Conservation (phyloP, 257 asterid genomes). For the Primulina eburnea region DNA sequence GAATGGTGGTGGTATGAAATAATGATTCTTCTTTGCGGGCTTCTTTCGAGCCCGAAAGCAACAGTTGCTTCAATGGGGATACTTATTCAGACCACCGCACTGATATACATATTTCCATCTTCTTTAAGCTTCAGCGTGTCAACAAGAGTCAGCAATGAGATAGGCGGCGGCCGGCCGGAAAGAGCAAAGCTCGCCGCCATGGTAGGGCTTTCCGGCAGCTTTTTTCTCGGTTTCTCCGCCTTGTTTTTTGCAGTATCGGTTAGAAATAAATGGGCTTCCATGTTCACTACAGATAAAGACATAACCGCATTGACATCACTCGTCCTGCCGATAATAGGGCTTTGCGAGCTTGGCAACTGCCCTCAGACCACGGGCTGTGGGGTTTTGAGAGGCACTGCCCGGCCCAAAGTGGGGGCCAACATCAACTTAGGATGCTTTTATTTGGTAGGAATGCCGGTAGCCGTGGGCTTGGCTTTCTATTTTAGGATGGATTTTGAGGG, state of each 20-base stretch:
- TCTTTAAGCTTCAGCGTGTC: conserved; percentile 35
- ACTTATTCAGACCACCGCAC: conserved; percentile 30
- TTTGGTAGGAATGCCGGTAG: conserved; percentile 35
- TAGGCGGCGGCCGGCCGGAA: conserved; percentile 26
- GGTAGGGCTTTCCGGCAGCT: conserved; percentile 30
- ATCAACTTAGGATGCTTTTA: conserved; percentile 33
- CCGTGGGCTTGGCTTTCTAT: conserved; percentile 25
- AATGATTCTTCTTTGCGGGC: conserved; percentile 34
- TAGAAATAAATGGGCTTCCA: conserved; percentile 28
- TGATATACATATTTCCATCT: conserved; percentile 35
- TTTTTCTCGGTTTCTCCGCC: conserved; percentile 27
- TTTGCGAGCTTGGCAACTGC: conserved; percentile 34
- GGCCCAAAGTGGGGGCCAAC: conserved; percentile 35
- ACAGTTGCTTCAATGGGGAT: conserved; percentile 38
- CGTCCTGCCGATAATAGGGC: conserved; percentile 32
- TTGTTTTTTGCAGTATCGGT: conserved; percentile 22
- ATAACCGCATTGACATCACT: conserved; percentile 21
- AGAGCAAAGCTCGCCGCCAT: conserved; percentile 27
- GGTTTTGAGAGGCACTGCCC: conserved; percentile 31
- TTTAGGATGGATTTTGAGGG: conserved; percentile 32
- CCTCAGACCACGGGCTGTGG: conserved; percentile 33
- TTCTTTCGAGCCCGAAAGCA: conserved; percentile 22
- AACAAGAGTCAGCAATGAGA: conserved; percentile 34
- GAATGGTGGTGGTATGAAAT: conserved; percentile 45
- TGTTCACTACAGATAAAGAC: conserved; percentile 29